phyloP scores from a whole-genome alignment of 306 rosid genomes.

The Trichosanthes truncata region DNA sequence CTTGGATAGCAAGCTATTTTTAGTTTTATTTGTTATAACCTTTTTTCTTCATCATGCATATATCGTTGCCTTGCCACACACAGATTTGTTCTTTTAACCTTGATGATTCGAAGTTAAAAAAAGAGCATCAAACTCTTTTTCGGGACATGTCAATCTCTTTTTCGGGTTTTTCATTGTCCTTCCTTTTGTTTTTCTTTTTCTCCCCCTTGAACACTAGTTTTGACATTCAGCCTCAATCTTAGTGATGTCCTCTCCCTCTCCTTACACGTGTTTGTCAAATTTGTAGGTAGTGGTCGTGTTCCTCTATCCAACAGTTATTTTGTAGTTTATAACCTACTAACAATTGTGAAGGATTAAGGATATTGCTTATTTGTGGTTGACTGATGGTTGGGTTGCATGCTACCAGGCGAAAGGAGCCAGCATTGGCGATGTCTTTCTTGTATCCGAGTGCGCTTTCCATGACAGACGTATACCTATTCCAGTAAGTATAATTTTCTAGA shows the following conservation, averaged over 20 bases:
- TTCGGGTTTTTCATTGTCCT: too few relatives aligned
- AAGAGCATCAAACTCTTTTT: not conserved
- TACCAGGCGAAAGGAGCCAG: too few relatives aligned
- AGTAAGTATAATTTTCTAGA: too few relatives aligned
- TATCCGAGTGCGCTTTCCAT: conserved; percentile 72
- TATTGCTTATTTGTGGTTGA: not conserved
- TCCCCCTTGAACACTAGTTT: too few relatives aligned
- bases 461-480: too few relatives aligned
- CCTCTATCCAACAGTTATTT: not conserved
- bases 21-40: not conserved
- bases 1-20: not conserved
- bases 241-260: not conserved
- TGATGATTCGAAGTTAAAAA: not conserved
- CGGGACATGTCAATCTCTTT: too few relatives aligned
- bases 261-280: not conserved
- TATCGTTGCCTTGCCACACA: not conserved
- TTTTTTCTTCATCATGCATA: not conserved
- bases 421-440: conserved; percentile 63
- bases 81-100: not conserved
- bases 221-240: too few relatives aligned
- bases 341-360: not conserved
- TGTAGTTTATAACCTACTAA: not conserved
- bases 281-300: not conserved
- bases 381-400: conserved; percentile 14
- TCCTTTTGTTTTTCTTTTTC: too few relatives aligned